Evolutionary conservation across 129 eudicot genomes (phyloP).

Genomic region (Pseudognaphalium luteoalbum): DNA sequence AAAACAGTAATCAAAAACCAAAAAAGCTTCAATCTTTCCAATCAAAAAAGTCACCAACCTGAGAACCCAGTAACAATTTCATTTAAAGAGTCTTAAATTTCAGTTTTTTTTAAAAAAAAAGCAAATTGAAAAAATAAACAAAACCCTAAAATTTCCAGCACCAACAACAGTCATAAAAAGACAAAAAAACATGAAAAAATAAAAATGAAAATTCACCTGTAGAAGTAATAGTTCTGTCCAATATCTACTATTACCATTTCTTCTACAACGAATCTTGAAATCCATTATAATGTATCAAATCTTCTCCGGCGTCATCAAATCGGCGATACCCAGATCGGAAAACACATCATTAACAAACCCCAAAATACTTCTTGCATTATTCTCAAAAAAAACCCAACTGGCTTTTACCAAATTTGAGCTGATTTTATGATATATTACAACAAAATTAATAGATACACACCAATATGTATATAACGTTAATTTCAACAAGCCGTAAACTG

Average conservation of each 20-base stretch:
- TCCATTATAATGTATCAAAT: constrained; percentile 54
- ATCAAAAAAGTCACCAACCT: neutral
- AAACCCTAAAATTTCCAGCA: constrained; percentile 17
- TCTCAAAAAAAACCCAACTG: constrained; percentile 3
- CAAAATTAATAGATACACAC: neutral
- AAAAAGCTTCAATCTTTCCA: constrained; percentile 19
- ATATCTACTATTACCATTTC: constrained; percentile 14
- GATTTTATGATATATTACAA: constrained; percentile 12
- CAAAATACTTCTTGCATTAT: constrained; percentile 52
- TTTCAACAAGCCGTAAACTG: constrained; percentile 19
- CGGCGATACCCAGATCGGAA: constrained; percentile 46
- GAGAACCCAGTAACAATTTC: constrained; percentile 2
- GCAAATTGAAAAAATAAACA: neutral
- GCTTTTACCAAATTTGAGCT: constrained; percentile 24
- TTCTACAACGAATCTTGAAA: constrained; percentile 51
- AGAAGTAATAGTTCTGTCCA: constrained; percentile 47
- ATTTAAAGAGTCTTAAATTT: constrained; percentile 12
- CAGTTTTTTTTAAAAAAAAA: constrained; percentile 6
- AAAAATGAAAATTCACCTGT: constrained; percentile 40
- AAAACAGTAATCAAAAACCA: constrained; percentile 21
- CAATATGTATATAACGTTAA: neutral
- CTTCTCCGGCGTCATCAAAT: constrained; percentile 46
- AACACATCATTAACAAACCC: constrained; percentile 33
- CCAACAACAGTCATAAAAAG: constrained; percentile 22
- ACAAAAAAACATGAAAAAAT: neutral